Percentiles rank a stretch among this genome's conserved stretches.
These are phyloP conservation scores for Candolleomyces eurysporus DNA, from an alignment of 768 basidiomycete genomes.

Conservation along the genomic window DNA sequence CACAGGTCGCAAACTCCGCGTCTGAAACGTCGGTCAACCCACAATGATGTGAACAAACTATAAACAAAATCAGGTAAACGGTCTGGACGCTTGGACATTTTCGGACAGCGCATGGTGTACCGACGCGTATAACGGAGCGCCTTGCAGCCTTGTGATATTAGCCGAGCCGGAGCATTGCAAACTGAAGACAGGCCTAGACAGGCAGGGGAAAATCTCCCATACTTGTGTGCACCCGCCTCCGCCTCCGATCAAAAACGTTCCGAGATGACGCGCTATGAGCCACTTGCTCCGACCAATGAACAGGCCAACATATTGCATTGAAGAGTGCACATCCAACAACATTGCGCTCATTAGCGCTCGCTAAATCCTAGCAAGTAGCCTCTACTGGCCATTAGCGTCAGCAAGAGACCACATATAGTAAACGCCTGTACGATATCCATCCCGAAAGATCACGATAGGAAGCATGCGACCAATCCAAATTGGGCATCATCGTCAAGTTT, in stretches of 20 bases:
- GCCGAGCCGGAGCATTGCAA: not conserved
- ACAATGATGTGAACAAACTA: not conserved
- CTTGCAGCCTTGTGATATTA: not conserved
- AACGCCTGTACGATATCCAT: constrained; percentile 44
- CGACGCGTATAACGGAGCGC: not conserved
- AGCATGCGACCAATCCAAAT: not conserved
- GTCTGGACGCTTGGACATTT: not conserved
- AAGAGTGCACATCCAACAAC: no score
- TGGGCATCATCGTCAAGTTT: constrained; percentile 1
- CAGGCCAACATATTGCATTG: not conserved
- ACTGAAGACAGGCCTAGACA: no score
- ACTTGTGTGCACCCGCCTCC: not conserved
- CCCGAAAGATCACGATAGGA: constrained; percentile 6
- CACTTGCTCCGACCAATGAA: not conserved
- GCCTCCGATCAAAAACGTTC: not conserved
- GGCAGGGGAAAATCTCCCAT: not conserved
- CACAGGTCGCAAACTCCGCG: not conserved
- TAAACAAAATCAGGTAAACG: not conserved
- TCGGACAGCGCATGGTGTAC: not conserved
- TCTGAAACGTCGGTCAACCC: not conserved
- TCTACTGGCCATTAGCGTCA: constrained; percentile 29
- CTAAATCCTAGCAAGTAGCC: not conserved
- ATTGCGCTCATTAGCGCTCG: not conserved
- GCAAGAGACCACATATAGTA: constrained; percentile 89
- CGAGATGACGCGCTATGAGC: no score